These are phyloP conservation scores for Calonectria honghensis DNA, from an alignment of 2,329 filamentous ascomycete genomes.

Conservation along the genomic window DNA sequence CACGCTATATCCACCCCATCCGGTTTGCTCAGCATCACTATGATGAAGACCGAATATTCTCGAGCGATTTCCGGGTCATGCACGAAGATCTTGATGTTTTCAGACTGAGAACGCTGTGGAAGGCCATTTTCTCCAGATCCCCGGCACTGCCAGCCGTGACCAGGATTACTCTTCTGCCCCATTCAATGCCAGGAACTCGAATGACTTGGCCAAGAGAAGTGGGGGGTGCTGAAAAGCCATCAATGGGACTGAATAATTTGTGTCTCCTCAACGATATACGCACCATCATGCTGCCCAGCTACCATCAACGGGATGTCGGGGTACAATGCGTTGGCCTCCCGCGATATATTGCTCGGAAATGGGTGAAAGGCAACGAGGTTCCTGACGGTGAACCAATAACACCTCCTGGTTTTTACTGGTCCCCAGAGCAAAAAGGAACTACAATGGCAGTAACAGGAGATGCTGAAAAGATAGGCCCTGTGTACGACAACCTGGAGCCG, in stretches of 20 bases:
- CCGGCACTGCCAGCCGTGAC: not conserved
- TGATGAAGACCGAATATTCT: not conserved
- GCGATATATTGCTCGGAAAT: not conserved
- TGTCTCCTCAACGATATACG: constrained; percentile 17
- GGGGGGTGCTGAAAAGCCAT: not conserved
- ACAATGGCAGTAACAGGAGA: not conserved
- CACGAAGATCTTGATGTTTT: not conserved
- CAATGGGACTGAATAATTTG: not conserved
- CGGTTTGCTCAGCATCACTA: not conserved
- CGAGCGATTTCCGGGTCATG: not conserved
- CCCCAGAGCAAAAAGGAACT: not conserved
- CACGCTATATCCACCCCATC: constrained; percentile 1
- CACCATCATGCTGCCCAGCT: constrained; percentile 10
- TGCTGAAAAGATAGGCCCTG: not conserved
- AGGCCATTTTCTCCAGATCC: not conserved
- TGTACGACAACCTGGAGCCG: not conserved
- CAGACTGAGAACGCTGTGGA: not conserved
- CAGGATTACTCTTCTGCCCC: not conserved
- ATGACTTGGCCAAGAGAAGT: not conserved
- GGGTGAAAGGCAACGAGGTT: not conserved
- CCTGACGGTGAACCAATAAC: not conserved
- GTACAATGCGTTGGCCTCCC: not conserved
- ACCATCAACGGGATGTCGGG: not conserved
- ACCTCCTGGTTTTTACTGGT: not conserved
- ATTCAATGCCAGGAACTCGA: constrained; percentile 12